These are phyloP conservation scores for Paracorniculantispora psalliotae DNA, from an alignment of 2,329 filamentous ascomycete species.

Conservation along the genomic window DNA sequence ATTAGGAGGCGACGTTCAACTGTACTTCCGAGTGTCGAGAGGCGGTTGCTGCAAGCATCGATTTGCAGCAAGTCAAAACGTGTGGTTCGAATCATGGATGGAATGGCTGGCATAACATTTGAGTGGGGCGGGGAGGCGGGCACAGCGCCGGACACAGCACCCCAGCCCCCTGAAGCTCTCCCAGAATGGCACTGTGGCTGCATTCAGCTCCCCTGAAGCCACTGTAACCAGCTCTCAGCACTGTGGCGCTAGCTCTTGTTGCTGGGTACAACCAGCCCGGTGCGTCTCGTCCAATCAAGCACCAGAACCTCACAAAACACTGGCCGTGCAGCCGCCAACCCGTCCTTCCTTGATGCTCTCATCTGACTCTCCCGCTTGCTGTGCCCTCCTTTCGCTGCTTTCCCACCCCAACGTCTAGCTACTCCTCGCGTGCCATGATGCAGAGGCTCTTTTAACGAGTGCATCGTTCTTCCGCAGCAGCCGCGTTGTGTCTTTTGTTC, in stretches of 20 bases:
- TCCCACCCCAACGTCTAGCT: neutral
- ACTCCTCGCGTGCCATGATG: neutral
- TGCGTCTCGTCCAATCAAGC: conserved; percentile 1
- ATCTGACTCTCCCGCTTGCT: neutral
- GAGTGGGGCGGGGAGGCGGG: neutral
- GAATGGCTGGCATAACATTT: neutral
- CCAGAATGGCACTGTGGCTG: neutral
- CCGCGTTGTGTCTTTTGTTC: neutral
- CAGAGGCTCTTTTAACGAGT: neutral
- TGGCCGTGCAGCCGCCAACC: neutral
- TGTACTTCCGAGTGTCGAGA: neutral
- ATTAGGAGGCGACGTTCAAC: too few relatives aligned
- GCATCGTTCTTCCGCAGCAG: conserved; percentile 1
- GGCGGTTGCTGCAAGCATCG: neutral
- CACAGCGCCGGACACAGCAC: neutral
- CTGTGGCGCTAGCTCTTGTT: conserved; percentile 8
- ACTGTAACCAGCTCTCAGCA: neutral
- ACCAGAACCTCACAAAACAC: conserved; percentile 8
- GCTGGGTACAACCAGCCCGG: conserved; percentile 9
- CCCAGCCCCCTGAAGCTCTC: neutral
- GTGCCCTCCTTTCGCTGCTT: neutral
- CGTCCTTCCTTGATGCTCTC: conserved; percentile 5
- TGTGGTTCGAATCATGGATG: neutral
- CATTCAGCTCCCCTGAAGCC: too few relatives aligned
- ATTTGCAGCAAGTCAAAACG: neutral